Percentiles rank a stretch among this genome's conserved stretches.
phyloP scores from a whole-genome alignment of 2,329 filamentous ascomycete species.

The Calonectria fujianensis region DNA sequence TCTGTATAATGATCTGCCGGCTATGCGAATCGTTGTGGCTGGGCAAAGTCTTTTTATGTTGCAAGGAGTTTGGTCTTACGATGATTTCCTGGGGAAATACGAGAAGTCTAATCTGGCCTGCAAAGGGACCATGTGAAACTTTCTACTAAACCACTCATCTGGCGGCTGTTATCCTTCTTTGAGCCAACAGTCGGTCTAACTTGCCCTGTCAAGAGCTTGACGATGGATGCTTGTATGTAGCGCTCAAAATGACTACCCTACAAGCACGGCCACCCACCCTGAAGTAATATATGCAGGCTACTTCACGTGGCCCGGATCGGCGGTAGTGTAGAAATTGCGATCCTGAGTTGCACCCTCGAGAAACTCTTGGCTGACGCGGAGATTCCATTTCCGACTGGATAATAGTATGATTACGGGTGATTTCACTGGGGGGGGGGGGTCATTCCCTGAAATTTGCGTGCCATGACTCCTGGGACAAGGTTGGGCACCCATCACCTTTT shows the following conservation, averaged over 20 bases:
- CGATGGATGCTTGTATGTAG: neutral
- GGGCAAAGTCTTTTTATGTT: neutral
- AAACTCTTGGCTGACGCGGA: conserved; percentile 7
- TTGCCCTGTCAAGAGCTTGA: conserved; percentile 4
- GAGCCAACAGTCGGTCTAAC: neutral
- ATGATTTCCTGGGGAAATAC: conserved; percentile 40
- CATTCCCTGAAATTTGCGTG: conserved; percentile 5
- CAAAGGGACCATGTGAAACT: conserved; percentile 5
- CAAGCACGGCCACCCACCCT: neutral
- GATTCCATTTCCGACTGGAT: conserved; percentile 6
- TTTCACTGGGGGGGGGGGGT: neutral
- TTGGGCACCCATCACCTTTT: neutral
- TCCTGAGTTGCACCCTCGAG: neutral
- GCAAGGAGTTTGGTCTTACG: conserved; percentile 20
- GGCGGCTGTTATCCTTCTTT: conserved; percentile 1
- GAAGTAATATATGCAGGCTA: neutral
- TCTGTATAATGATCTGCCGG: conserved; percentile 9
- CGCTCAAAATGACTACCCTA: no score
- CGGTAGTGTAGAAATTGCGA: neutral
- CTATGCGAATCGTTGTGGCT: conserved; percentile 16
- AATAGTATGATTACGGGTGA: conserved; percentile 6
- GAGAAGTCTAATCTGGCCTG: conserved; percentile 21
- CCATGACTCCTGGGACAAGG: neutral
- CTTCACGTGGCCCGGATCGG: neutral
- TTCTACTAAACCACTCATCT: conserved; percentile 1